Conservation (phyloP, 768 basidiomycete species). For the Suillus lakei region DNA sequence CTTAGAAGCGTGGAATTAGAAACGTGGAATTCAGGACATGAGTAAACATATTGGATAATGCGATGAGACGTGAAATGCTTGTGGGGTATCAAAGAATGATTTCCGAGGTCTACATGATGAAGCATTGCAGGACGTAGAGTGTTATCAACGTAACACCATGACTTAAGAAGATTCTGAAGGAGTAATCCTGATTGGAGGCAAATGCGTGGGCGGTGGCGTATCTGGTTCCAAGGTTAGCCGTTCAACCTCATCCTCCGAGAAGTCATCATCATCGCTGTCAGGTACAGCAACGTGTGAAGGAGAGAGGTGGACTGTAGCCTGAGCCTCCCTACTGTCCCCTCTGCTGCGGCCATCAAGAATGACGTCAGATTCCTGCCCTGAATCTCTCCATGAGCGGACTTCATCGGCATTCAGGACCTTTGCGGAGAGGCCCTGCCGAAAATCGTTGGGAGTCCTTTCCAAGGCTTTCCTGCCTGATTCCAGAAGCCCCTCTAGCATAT, state of each 20-base stretch:
- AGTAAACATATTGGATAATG: constrained; percentile 21
- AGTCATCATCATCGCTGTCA: constrained; percentile 20
- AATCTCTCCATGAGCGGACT: constrained; percentile 61
- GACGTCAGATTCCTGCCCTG: constrained; percentile 26
- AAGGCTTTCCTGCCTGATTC: constrained; percentile 63
- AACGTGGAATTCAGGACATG: background rate
- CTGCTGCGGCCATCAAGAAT: constrained; percentile 18
- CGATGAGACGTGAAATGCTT: constrained; percentile 13
- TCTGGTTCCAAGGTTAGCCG: constrained; percentile 23
- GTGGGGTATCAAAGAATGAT: constrained; percentile 32
- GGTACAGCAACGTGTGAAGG: constrained; percentile 25
- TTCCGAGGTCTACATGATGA: constrained; percentile 28
- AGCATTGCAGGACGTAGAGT: constrained; percentile 14
- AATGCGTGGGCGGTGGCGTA: constrained; percentile 16
- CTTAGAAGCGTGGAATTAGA: constrained; percentile 5
- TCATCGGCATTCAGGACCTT: constrained; percentile 81
- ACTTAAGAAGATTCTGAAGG: constrained; percentile 18
- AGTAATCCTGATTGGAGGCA: constrained; percentile 52
- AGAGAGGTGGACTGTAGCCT: constrained; percentile 18
- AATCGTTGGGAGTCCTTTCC: constrained; percentile 59
- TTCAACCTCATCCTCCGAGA: constrained; percentile 33
- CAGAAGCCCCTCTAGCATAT: constrained; percentile 66
- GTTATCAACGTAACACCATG: constrained; percentile 12
- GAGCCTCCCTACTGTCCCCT: constrained; percentile 23
- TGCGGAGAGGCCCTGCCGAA: constrained; percentile 50